Base-by-base conservation (phyloP, 2,329 filamentous ascomycete species). In the Scytalidium sp. region DNA sequence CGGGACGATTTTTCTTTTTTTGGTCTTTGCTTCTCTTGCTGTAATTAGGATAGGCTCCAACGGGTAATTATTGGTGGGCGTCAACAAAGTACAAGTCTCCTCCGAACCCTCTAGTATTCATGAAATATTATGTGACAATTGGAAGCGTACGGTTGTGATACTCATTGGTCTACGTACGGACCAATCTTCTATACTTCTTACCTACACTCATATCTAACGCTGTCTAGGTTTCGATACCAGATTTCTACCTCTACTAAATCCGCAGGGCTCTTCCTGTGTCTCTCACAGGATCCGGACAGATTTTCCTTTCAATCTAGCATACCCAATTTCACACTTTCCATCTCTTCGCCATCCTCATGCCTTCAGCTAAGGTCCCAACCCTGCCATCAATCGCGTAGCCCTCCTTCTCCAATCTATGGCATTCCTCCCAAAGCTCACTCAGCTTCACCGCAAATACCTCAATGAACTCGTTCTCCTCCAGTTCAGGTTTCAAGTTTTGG, bases 391-490 rank as follows among this genome's bases (percentile, higher is more conserved):
- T 67, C 4, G 67, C 69, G 54, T 59, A 70, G 2, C 68, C 69
- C 51, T 69, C 61, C 21, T 55, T 56, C 49, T 78, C 75, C 43
- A 76, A 67, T 50, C 60, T 68, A 52, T 66, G 67, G 53, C 75
- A 79, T 43, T 71, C 67, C 2, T 60, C 62, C 63, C 72, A 78
- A 5, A 79, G 61, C 29, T 72, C 64, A 47, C 63, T 71, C 22
- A 78, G 51, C 1, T 71, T 70, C 6, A 78, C 65, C 4, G 71
- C 71, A 56, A 78, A 79, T 2, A 72, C 74, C 56, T 78, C 75
- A 43, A 79, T 79, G 57, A 78, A 78, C 52, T 78, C 75, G 49
- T 74, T 74, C 13, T 76, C 74, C 53, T 78, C 75, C 9, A 79
- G 63, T 51, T 74, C 64, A 2, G 75, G 73, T 47, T 72, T 62